Evolutionary conservation across 2,329 filamentous ascomycete species (phyloP), one percentile per base, ranked within the genome.

Genomic region (Cladosporium halotolerans): DNA sequence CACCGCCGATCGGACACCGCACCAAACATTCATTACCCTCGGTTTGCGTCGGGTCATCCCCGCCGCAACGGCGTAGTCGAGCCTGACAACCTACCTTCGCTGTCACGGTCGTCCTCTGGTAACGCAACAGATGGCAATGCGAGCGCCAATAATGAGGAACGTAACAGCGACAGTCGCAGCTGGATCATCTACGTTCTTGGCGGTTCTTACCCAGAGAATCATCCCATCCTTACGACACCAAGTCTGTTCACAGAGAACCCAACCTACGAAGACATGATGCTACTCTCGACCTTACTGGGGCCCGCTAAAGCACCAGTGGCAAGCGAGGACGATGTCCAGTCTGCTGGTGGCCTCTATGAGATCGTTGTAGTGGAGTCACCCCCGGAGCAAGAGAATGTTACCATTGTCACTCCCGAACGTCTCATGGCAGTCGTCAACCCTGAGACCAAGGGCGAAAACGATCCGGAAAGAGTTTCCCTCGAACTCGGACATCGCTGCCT

Each of bases 111-210:
- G 8, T 65, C 63, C 10, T 62, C 63, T 7, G 58, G 57, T 11
- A 60, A 57, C 28, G 63, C 55, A 18, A 63, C 62, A 53, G 72
- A 74, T 47, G 73, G 76, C 43, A 66, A 72, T 52, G 65, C 70
- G 39, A 41, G 43, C 19, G 55, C 43, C 18, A 62, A 60, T 52
- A 61, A 55, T 32, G 48, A 46, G 36, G 48, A 51, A 4, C 9
- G 69, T 71, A 43, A 28, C 8, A 31, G 43, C 18, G 76, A 74
- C 52, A 81, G 80, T 52, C 73, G 83, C 59, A 86, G 82, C 67
- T 87, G 83, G 83, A 78, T 87, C 61, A 86, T 87, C 50, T 87
- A 87, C 63, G 83, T 87, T 8, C 78, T 87, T 48, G 83, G 83
- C 42, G 84, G 83, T 40, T 85, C 83, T 59, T 80, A 86, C 50